Conservation (phyloP, 2,329 filamentous ascomycete species). For the Penicillium crustosum region DNA sequence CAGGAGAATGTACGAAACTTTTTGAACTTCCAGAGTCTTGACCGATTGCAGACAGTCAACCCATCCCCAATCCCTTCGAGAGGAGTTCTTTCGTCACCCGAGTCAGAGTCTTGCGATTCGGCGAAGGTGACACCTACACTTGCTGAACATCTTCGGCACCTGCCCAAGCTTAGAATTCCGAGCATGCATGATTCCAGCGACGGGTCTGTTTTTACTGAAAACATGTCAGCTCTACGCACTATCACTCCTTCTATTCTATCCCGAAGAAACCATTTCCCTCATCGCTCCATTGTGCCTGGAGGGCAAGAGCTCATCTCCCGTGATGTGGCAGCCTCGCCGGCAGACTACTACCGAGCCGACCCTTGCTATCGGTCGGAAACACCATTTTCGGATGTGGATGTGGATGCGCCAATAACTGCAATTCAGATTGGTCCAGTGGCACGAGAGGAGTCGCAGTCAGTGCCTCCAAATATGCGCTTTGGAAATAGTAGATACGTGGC, state of each 20-base stretch:
- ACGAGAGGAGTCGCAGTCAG: conserved; percentile 81
- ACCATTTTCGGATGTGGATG: conserved; percentile 71
- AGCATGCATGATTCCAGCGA: conserved; percentile 33
- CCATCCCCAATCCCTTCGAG: conserved; percentile 66
- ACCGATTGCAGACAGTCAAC: conserved; percentile 25
- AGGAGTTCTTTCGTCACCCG: conserved; percentile 13
- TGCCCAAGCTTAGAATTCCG: conserved; percentile 60
- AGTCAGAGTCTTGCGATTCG: conserved; percentile 1
- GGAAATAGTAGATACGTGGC: conserved; percentile 43
- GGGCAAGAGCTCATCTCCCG: neutral
- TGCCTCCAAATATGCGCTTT: conserved; percentile 91
- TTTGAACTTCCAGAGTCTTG: conserved; percentile 73
- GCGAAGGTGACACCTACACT: conserved; percentile 13
- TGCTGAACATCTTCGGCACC: conserved; percentile 52
- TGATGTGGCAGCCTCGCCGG: conserved; percentile 45
- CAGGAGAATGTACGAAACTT: conserved; percentile 94
- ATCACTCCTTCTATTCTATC: conserved; percentile 31
- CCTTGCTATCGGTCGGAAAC: conserved; percentile 64
- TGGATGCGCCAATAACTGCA: conserved; percentile 80
- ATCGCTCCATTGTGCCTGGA: neutral
- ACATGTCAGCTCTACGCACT: conserved; percentile 30
- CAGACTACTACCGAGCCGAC: conserved; percentile 57
- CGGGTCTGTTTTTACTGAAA: conserved; percentile 20
- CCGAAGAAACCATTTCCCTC: conserved; percentile 4
- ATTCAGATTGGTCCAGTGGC: conserved; percentile 69